Conservation (phyloP, 805 yeast genomes). For the Starmerella vitae region DNA sequence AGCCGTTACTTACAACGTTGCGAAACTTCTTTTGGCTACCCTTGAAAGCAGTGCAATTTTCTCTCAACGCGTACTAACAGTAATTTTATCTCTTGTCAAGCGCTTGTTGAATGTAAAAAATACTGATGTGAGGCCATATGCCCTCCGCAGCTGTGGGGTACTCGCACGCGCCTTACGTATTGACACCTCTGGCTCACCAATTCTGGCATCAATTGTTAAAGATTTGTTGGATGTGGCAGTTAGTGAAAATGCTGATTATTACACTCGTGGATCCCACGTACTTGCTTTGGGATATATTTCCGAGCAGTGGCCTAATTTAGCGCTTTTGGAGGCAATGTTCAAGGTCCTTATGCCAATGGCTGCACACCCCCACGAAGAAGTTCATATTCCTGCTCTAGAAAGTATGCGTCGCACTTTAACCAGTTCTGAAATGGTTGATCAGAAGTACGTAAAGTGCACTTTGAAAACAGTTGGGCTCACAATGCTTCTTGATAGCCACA, state of each 20-base stretch:
- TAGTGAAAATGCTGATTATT: constrained; percentile 45
- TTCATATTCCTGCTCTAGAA: constrained; percentile 59
- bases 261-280: constrained; percentile 45
- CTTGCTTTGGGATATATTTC: constrained; percentile 38
- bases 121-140: constrained; percentile 32
- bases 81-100: constrained; percentile 40
- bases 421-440: constrained; percentile 38
- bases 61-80: constrained; percentile 30
- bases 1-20: constrained; percentile 12
- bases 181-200: constrained; percentile 2
- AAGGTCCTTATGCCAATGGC: constrained; percentile 37
- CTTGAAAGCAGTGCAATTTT: neutral
- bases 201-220: constrained; percentile 31
- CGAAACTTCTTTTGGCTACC: constrained; percentile 6
- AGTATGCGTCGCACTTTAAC: constrained; percentile 45
- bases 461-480: constrained; percentile 32
- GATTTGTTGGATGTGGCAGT: constrained; percentile 53
- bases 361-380: constrained; percentile 72
- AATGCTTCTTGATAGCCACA: constrained; percentile 38
- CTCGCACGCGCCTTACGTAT: constrained; percentile 26
- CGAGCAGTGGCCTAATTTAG: constrained; percentile 22
- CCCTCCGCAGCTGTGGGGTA: constrained; percentile 48
- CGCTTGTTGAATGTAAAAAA: constrained; percentile 32
- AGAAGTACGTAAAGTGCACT: constrained; percentile 33
- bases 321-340: constrained; percentile 11